Percentiles rank a stretch among this genome's conserved stretches.
These are phyloP conservation scores for Alternaria hordeiaustralica DNA, from an alignment of 2,329 filamentous ascomycete genomes.

Conservation along the genomic window DNA sequence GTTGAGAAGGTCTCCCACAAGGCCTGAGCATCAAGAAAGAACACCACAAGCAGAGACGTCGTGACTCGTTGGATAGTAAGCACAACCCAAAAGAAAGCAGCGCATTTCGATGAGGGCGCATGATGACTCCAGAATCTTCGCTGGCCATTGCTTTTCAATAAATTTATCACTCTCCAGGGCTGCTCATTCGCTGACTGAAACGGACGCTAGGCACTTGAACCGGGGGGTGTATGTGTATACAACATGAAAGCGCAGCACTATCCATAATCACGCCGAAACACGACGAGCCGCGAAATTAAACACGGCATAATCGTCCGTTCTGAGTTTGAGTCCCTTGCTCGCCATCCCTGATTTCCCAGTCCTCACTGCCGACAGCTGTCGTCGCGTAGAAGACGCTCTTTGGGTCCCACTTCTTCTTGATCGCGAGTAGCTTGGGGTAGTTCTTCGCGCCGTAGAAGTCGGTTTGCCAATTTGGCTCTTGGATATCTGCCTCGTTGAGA, in stretches of 20 bases:
- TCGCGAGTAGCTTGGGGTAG: conserved; percentile 30
- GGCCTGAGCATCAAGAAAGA: background rate
- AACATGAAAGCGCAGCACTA: background rate
- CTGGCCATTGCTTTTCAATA: background rate
- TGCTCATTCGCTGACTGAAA: background rate
- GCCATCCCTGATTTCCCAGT: conserved; percentile 30
- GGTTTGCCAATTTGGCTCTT: conserved; percentile 34
- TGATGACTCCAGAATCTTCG: background rate
- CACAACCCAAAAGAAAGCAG: background rate
- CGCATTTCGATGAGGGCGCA: background rate
- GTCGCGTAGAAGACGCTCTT: conserved; percentile 34
- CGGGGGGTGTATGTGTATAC: background rate
- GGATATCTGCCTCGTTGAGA: conserved; percentile 36
- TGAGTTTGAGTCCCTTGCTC: conserved; percentile 28
- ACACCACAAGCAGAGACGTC: background rate
- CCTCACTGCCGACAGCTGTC: conserved; percentile 33
- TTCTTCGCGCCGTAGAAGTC: conserved; percentile 37
- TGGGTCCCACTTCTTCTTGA: conserved; percentile 39
- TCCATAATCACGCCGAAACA: background rate
- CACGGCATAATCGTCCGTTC: conserved; percentile 31
- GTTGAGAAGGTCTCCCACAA: rapidly evolving
- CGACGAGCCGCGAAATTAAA: conserved; percentile 15
- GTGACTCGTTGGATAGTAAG: background rate
- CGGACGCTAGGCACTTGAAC: background rate
- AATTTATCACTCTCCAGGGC: background rate